Conservation (phyloP, 441 rosid species). For the Populus hybrid region DNA sequence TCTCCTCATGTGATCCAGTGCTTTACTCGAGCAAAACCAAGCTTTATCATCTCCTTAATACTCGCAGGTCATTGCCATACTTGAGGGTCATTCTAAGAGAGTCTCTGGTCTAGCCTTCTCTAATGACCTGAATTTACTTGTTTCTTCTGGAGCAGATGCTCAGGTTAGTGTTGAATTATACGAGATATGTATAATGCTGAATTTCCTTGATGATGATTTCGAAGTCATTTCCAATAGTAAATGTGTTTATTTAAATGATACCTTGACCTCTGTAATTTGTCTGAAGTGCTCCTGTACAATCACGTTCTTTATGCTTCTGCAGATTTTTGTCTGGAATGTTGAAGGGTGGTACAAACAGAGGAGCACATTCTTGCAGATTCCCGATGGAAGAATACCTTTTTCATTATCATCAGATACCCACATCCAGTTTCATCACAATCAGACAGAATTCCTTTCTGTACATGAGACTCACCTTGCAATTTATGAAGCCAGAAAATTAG, state of each 20-base stretch:
- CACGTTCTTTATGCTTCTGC: constrained; percentile 12
- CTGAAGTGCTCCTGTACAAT: not conserved
- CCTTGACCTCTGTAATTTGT: not conserved
- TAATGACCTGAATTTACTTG: constrained; percentile 33
- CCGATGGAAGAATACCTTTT: constrained; percentile 21
- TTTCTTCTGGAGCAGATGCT: constrained; percentile 59
- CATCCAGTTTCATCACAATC: constrained; percentile 55
- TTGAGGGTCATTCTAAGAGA: constrained; percentile 48
- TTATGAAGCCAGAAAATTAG: constrained; percentile 39
- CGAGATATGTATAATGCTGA: not conserved
- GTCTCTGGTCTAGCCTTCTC: constrained; percentile 61
- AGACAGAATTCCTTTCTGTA: constrained; percentile 43
- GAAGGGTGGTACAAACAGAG: constrained; percentile 44
- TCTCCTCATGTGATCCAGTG: constrained; percentile 1
- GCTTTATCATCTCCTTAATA: not conserved
- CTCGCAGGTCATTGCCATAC: constrained; percentile 42
- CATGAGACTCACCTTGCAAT: constrained; percentile 43
- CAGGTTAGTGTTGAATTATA: constrained; percentile 36
- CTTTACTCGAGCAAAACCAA: not conserved
- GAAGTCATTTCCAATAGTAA: not conserved
- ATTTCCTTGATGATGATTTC: not conserved
- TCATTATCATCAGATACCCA: constrained; percentile 30
- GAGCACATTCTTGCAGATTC: constrained; percentile 35
- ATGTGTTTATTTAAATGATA: not conserved
- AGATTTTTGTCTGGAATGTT: constrained; percentile 46